A percentile compares a stretch with the other conserved stretches of the same genome.
phyloP scores from a whole-genome alignment of 495 filamentous ascomycete genomes.

The Hypoxylon fragiforme region DNA sequence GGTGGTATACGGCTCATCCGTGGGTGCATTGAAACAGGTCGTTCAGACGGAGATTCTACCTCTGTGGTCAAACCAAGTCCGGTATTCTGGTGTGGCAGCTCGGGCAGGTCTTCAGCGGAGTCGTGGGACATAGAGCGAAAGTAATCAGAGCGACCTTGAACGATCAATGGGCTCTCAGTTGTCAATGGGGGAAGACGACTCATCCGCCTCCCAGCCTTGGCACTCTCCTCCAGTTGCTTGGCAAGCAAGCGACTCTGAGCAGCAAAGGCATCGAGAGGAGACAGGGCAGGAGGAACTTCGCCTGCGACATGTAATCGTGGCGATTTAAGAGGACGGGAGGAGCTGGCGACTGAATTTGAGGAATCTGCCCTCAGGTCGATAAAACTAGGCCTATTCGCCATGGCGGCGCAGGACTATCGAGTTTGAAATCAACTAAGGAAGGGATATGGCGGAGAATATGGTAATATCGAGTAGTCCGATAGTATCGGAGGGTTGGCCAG shows the following conservation, averaged over 20 bases:
- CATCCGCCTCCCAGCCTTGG: constrained; percentile 69
- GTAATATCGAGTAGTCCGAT: too few relatives aligned
- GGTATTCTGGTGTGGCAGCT: constrained; percentile 38
- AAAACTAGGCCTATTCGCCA: constrained; percentile 61
- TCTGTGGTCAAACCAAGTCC: constrained; percentile 57
- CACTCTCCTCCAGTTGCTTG: constrained; percentile 80
- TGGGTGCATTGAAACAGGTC: constrained; percentile 74
- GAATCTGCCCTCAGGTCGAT: constrained; percentile 67
- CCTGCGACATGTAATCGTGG: constrained; percentile 79
- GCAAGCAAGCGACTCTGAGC: constrained; percentile 84
- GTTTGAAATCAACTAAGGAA: background rate
- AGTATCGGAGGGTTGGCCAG: too few relatives aligned
- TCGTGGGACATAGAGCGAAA: constrained; percentile 63
- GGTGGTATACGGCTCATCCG: constrained; percentile 67
- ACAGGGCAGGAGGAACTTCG: constrained; percentile 87
- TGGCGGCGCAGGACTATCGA: constrained; percentile 33
- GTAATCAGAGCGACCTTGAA: constrained; percentile 73
- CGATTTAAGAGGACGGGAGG: constrained; percentile 58
- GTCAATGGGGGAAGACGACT: constrained; percentile 83
- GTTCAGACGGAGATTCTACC: constrained; percentile 56
- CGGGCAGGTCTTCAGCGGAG: constrained; percentile 45
- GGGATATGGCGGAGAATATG: too few relatives aligned
- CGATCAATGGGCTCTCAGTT: constrained; percentile 68
- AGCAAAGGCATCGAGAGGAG: constrained; percentile 92
- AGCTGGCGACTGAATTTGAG: constrained; percentile 54